Evolutionary conservation across 2,329 filamentous ascomycete species (phyloP), one percentile per base, ranked within the genome.

Genomic region (Knoxdaviesia proteae): DNA sequence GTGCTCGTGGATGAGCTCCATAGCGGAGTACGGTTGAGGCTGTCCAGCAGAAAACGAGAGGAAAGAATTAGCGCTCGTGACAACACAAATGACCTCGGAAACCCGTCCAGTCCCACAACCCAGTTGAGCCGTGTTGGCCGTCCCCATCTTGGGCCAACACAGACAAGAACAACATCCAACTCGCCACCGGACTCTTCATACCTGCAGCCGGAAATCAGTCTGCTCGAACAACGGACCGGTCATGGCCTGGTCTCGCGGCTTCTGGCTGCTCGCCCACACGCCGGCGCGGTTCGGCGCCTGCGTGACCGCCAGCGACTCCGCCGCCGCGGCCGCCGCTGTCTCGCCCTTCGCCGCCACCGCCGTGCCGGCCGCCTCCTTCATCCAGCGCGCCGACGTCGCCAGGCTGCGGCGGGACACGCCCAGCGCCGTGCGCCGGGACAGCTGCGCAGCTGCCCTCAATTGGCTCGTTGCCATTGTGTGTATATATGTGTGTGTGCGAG

Each of bases 191-290:
- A 56, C 36, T n/a, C 8, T 35, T 45, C 74, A 51, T 67, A 94
- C 88, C 82, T 98, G 90, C 51, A 80, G 64, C 52, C 79, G 75
- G 64, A 96, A 88, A 55, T 93, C 84, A 34, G 84, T 96, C 74
- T 96, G 88, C 69, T 98, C 90, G 56, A 98, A 98, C 52, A 88
- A 71, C 49, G 90, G 90, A 37, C 90, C 90, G 37, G 77, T 76
- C 88, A 98, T 98, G 42, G 86, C 90, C 60, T 76, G 62, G 43
- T 74, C 71, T 53, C 88, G 71, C 36, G 84, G 76, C 60, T 75
- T 74, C 69, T 98, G 90, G 64, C 76, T 93, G 55, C 74, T 65
- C 47, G 84, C 84, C 90, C 90, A 98, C 46, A 84, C 71, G 5
- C 63, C 73, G 46, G 68, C 63, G 48, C 86, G 75, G 67, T 98